Base-by-base conservation (phyloP, 306 rosid species). In the Casuarina glauca region DNA sequence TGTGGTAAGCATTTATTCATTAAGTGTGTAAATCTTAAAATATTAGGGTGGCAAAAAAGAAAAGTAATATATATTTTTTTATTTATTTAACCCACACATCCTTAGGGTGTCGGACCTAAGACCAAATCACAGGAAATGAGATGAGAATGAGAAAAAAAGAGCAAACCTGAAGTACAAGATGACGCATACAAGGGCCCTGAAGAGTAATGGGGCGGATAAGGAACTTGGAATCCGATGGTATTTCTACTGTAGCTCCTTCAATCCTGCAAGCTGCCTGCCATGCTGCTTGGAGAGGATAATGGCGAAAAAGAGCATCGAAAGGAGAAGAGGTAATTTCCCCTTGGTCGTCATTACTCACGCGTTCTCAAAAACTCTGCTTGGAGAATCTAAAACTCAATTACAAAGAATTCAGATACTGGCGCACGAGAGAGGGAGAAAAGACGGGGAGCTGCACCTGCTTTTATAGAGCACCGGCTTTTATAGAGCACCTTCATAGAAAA, bases 171-270 rank as follows among this genome's bases (percentile, higher is more conserved):
- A 95, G 97, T 76, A 82, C 84, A 70, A 95, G 88, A 75, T 52
- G 74, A 79, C 93, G 90, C 91, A 91, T 86, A 74, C 97, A 95
- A 79, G 97, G 96, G 75, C 97, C 97, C 80, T 88, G 87, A 77
- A 95, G 89, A 85, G 89, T 88, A 49, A 92, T 58, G 8, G 98
- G 90, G 38, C 82, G 85, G 73, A 92, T 79, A 12, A 92, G 89
- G 84, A 91, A 89, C 73, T 79, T 91, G 83, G 55, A 52, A 32
- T 86, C 73, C 79, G 91, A 76, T 46, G 97, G 97, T 78, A 95
- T 81, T 85, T 77, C 75, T n/a, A 92, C 74, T n/a, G 81, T 90
- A 19, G 97, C 95, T 44, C 88, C 89, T 53, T 76, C 26, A 72
- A 86, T 88, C 70, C 83, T 88, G 87, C 98, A 95, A 46, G 97